Evolutionary conservation across 768 basidiomycete genomes (phyloP).

Genomic region (Suillus discolor): DNA sequence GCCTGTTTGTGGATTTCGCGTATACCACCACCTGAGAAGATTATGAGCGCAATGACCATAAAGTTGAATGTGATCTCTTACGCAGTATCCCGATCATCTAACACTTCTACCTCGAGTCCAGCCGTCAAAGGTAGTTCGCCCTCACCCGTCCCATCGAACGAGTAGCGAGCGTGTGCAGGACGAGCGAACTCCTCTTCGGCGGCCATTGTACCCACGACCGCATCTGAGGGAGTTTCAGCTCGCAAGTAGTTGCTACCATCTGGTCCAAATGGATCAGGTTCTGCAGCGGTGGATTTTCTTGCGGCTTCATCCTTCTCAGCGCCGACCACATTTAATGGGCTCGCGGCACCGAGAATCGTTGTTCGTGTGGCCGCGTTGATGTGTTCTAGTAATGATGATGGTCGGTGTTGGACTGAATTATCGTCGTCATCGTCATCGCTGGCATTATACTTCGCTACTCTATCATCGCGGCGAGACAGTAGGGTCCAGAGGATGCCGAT

Average conservation of each 20-base stretch:
- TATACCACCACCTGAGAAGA: conserved; percentile 86
- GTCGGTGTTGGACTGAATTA: conserved; percentile 75
- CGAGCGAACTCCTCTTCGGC: conserved; percentile 68
- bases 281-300: conserved; percentile 36
- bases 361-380: conserved; percentile 89
- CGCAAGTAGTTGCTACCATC: conserved; percentile 79
- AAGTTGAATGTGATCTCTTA: conserved; percentile 40
- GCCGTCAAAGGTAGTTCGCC: conserved; percentile 74
- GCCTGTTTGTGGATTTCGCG: conserved; percentile 76
- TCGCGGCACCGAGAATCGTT: conserved; percentile 67
- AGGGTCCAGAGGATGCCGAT: conserved; percentile 89
- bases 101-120: conserved; percentile 72
- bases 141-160: conserved; percentile 77
- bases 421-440: conserved; percentile 76
- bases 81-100: conserved; percentile 82
- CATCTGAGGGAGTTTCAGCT: conserved; percentile 81
- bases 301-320: conserved; percentile 56
- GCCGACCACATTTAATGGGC: conserved; percentile 38
- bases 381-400: conserved; percentile 86
- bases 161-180: conserved; percentile 79
- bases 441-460: conserved; percentile 60
- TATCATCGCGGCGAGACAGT: conserved; percentile 81
- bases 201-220: conserved; percentile 58
- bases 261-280: conserved; percentile 63
- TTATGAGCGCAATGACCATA: conserved; percentile 13